Conservation (phyloP, 768 basidiomycete species). For the Aureoboletus auriporus region DNA sequence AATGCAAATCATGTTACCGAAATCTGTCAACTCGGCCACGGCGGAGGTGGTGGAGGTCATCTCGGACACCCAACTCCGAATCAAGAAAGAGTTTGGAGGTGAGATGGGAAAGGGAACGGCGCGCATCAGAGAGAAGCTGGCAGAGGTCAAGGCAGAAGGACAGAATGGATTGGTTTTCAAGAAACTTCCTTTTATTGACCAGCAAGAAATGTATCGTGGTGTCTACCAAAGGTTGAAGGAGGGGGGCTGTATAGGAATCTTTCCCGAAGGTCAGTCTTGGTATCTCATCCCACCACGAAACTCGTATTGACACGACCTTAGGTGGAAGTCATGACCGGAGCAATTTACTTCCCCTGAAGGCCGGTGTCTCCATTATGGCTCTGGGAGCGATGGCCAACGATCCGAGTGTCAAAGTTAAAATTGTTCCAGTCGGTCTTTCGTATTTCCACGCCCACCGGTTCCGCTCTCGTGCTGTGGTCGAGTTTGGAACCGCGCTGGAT, state of each 20-base stretch:
- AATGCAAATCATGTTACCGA: constrained; percentile 86
- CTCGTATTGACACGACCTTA: constrained; percentile 29
- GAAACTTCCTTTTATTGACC: constrained; percentile 84
- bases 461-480: constrained; percentile 94
- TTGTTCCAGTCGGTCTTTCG: constrained; percentile 80
- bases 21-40: constrained; percentile 66
- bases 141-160: constrained; percentile 55
- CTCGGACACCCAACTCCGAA: constrained; percentile 77
- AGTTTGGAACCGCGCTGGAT: constrained; percentile 88
- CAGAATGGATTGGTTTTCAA: constrained; percentile 73
- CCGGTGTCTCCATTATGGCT: constrained; percentile 97
- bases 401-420: constrained; percentile 80
- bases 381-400: constrained; percentile 96
- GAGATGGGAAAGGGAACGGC: constrained; percentile 72
- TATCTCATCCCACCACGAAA: not conserved
- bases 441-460: constrained; percentile 83
- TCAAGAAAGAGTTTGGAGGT: constrained; percentile 86
- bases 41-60: constrained; percentile 87
- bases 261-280: constrained; percentile 81
- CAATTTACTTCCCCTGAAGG: constrained; percentile 93
- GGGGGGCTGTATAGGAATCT: constrained; percentile 93
- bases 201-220: constrained; percentile 89
- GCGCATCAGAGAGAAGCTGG: constrained; percentile 62
- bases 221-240: constrained; percentile 85
- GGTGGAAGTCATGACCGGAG: constrained; percentile 98